These are phyloP conservation scores for Pythium guiyangense DNA, from an alignment of 352 stramenopile species.

Conservation along the genomic window DNA sequence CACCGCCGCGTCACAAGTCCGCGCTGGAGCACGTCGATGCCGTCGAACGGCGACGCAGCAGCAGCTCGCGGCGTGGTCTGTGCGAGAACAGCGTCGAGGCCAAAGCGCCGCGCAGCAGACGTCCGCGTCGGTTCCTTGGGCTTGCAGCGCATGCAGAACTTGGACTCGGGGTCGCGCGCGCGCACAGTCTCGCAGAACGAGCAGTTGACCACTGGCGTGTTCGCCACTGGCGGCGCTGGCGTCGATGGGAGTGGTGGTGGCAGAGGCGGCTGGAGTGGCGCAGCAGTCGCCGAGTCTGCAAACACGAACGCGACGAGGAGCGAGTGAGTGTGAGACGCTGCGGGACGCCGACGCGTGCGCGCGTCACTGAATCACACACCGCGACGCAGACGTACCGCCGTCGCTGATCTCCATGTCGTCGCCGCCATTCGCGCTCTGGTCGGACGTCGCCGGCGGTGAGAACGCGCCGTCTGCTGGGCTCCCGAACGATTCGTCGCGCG, in stretches of 20 bases:
- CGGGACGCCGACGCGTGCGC: background rate
- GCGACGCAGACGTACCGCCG: conserved; percentile 4
- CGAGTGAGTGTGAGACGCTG: background rate
- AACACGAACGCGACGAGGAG: no score
- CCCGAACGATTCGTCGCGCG: conserved; percentile 7
- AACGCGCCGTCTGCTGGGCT: conserved; percentile 5
- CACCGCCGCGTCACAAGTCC: conserved; percentile 7
- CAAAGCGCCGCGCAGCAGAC: background rate
- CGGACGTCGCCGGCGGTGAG: conserved; percentile 9
- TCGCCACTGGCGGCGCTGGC: background rate
- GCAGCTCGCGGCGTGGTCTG: background rate
- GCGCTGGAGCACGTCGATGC: conserved; percentile 1
- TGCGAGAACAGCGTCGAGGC: background rate
- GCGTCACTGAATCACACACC: background rate
- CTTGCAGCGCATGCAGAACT: conserved; percentile 12
- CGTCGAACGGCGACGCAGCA: conserved; percentile 7
- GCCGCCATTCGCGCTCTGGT: conserved; percentile 6
- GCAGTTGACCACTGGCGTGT: background rate
- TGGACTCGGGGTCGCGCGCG: conserved; percentile 8
- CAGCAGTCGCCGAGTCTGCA: no score
- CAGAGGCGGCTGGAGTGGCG: no score
- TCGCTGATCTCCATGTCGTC: conserved; percentile 20
- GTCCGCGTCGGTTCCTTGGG: conserved; percentile 1
- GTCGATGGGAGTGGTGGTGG: no score
- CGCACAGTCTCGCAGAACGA: conserved; percentile 11